phyloP scores from a whole-genome alignment of 2,329 filamentous ascomycete species.

The Fusarium sp. region DNA sequence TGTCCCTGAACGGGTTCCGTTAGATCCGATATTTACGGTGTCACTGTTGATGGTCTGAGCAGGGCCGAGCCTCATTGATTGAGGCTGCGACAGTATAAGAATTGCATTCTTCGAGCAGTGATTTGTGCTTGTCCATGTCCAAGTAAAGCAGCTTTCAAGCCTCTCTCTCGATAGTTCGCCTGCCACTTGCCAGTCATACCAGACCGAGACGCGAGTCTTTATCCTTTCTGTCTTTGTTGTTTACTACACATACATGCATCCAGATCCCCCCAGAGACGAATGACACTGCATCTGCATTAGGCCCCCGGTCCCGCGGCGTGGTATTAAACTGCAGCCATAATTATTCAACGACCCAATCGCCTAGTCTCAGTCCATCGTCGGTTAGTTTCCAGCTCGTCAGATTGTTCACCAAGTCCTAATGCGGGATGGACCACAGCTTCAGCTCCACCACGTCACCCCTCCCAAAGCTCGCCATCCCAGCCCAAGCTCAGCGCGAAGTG shows the following conservation, averaged over 20 bases:
- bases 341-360: conserved; percentile 40
- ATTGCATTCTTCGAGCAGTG: conserved; percentile 14
- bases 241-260: conserved; percentile 11
- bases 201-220: conserved; percentile 13
- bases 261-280: conserved; percentile 37
- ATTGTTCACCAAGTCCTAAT: conserved; percentile 37
- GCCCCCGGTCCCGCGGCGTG: conserved; percentile 27
- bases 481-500: conserved; percentile 23
- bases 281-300: conserved; percentile 18
- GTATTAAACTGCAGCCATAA: conserved; percentile 38
- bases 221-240: conserved; percentile 14
- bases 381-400: conserved; percentile 39
- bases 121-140: background rate
- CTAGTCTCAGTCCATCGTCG: conserved; percentile 24
- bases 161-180: background rate
- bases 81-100: background rate
- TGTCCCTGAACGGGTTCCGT: conserved; percentile 2
- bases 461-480: conserved; percentile 28
- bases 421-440: conserved; percentile 37
- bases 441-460: conserved; percentile 42
- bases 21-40: background rate
- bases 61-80: conserved; percentile 34
- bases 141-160: background rate
- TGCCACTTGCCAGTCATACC: conserved; percentile 16
- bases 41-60: conserved; percentile 29